phyloP scores from a whole-genome alignment of 441 rosid species.

The Populus hybrid region DNA sequence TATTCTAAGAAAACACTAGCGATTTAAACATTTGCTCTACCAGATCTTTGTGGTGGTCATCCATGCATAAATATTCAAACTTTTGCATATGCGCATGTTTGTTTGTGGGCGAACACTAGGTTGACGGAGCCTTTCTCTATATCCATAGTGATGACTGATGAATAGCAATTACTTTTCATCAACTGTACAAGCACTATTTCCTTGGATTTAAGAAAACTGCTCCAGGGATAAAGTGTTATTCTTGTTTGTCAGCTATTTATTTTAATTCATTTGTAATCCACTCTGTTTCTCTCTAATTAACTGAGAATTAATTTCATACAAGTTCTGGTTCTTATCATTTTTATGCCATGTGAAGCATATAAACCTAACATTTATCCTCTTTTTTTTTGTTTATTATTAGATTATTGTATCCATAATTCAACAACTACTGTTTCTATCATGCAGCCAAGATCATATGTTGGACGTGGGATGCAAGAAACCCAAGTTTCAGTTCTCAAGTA shows the following conservation, averaged over 20 bases:
- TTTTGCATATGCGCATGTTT: too few relatives aligned
- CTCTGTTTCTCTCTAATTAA: background rate
- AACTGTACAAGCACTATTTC: too few relatives aligned
- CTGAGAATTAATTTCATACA: background rate
- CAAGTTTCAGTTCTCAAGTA: slow-evolving; percentile 93
- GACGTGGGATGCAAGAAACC: slow-evolving; percentile 98
- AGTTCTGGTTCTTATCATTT: background rate
- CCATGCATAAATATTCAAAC: background rate
- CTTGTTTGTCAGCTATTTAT: too few relatives aligned
- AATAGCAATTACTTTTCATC: too few relatives aligned
- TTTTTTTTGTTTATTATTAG: background rate
- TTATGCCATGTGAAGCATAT: background rate
- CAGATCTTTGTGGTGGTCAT: background rate
- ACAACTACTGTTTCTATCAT: slow-evolving; percentile 23
- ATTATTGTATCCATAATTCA: background rate
- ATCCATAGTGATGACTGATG: too few relatives aligned
- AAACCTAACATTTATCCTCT: background rate
- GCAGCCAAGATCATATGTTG: slow-evolving; percentile 88
- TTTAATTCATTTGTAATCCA: too few relatives aligned
- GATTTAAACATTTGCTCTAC: background rate
- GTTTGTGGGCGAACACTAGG: too few relatives aligned
- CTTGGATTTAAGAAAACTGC: too few relatives aligned
- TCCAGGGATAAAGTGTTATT: too few relatives aligned
- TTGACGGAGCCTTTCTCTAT: too few relatives aligned
- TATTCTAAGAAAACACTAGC: background rate